Conservation (phyloP, 345 rosid species). For the Syzygium jambos region DNA sequence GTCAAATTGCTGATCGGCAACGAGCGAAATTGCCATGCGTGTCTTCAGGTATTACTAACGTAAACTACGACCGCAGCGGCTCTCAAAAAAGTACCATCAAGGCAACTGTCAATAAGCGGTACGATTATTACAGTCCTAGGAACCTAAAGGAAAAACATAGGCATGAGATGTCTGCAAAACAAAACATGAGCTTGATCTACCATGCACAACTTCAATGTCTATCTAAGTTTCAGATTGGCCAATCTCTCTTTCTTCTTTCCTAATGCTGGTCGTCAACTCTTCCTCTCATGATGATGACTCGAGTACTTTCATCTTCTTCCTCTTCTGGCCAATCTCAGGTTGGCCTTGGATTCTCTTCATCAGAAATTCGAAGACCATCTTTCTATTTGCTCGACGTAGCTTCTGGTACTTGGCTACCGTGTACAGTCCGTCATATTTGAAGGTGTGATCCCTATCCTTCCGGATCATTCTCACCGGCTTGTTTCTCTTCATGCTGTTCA, state of each 20-base stretch:
- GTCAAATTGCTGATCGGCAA: neutral
- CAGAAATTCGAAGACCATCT: slow-evolving; percentile 2
- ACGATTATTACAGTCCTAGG: neutral
- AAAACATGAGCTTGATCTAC: neutral
- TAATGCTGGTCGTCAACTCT: neutral
- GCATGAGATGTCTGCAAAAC: neutral
- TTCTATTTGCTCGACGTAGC: neutral
- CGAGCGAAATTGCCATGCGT: neutral
- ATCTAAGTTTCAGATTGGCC: neutral
- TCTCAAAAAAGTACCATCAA: neutral
- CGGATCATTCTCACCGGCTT: slow-evolving; percentile 15
- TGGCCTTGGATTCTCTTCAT: slow-evolving; percentile 1
- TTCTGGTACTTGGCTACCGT: neutral
- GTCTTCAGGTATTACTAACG: neutral
- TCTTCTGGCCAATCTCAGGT: neutral
- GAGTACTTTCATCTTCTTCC: neutral
- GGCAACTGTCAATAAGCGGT: neutral
- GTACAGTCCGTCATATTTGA: slow-evolving; percentile 13
- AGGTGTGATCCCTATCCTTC: neutral
- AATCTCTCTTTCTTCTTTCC: neutral
- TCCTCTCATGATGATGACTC: neutral
- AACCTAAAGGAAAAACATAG: neutral
- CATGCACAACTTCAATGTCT: neutral
- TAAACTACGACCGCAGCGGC: neutral
- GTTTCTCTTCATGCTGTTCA: slow-evolving; percentile 1